Base-by-base conservation (phyloP, 1,139 yeast genomes). In the Kodamaea derodonti region DNA sequence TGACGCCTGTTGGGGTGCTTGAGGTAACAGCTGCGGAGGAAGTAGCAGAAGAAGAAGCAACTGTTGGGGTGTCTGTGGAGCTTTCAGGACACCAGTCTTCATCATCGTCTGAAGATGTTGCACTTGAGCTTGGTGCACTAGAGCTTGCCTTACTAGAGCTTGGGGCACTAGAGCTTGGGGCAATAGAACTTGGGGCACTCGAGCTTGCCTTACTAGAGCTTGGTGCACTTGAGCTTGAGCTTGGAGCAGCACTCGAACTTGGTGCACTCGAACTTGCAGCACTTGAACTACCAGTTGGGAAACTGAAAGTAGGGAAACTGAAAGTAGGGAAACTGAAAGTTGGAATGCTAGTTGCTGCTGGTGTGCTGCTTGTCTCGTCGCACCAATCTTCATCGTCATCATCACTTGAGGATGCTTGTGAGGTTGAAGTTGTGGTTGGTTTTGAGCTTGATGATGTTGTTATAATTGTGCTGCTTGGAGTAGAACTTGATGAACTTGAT, bases 371-470 rank as follows among this genome's bases (percentile, higher is more conserved):
- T 10, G 22, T 31, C 30, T 29, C 28, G 25, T 14, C 7, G 27
- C 26, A 29, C 28, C 28, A 7, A 26, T 27, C 10, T 13, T 23
- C 14, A 33, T 30, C 20, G 24, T 13, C 18, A 15, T 26, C 29
- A 14, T 14, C 29, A 12, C 17, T 12, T 7, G 29, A 14, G 4
- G 29, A n/a, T 14, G 29, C 17, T 7, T 12, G 6, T 7, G 9
- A 12, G 29, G 16, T 14, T 14, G 17, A 23, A 14, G 32, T 26
- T 24, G 29, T 17, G 35, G 43, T 36, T 15, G 47, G 36, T 26
- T 36, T 37, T 22, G 47, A 33, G 17, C 41, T 42, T 24, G 51
- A 37, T 31, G 41, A 39, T 28, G 51, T 40, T 33, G 44, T 39
- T 14, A 45, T 36, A 26, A 41, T 30, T 13, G 39, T 16, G 16